phyloP scores from a whole-genome alignment of 305 asterid genomes.

The Solanum hybrid region DNA sequence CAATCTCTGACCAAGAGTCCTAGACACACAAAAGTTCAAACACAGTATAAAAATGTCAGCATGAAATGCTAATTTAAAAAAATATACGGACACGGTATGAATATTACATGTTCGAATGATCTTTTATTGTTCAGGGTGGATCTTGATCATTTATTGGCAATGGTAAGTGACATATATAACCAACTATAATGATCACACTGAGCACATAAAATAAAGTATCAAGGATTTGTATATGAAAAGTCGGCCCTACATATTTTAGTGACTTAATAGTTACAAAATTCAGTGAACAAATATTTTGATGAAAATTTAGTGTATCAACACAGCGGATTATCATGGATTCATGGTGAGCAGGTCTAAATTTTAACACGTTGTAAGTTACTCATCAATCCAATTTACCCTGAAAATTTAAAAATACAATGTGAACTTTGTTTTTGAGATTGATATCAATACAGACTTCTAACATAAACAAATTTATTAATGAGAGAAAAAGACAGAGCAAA shows the following conservation, averaged over 20 bases:
- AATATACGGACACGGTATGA: not conserved
- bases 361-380: not conserved
- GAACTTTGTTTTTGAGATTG: not conserved
- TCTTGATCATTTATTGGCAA: not conserved
- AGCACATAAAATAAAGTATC: not conserved
- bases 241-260: not conserved
- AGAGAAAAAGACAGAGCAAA: not conserved
- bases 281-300: not conserved
- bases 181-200: not conserved
- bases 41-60: not conserved
- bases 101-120: not conserved
- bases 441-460: not conserved
- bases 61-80: not conserved
- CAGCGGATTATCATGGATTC: not conserved
- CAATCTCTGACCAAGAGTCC: constrained; percentile 60
- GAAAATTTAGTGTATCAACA: not conserved
- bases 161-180: not conserved
- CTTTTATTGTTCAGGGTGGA: not conserved
- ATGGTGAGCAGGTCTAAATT: not conserved
- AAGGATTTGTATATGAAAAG: not conserved
- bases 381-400: not conserved
- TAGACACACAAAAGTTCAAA: constrained; percentile 7
- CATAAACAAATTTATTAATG: not conserved
- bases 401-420: not conserved
- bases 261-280: not conserved